These are phyloP conservation scores for Phytopythium litorale DNA, from an alignment of 352 stramenopile genomes.

Conservation along the genomic window DNA sequence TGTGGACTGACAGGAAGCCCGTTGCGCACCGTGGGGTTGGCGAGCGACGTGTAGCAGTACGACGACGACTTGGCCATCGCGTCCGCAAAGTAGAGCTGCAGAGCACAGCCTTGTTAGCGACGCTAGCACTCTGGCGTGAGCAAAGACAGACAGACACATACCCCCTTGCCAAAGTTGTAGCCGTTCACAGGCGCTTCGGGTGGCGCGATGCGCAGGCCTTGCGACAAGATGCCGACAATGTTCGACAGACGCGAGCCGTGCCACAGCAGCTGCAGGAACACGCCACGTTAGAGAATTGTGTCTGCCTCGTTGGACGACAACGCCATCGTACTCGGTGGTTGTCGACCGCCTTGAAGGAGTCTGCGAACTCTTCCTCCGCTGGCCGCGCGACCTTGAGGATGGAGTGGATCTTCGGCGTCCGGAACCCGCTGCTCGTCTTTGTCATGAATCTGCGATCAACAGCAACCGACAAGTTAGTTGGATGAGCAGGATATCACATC, in stretches of 20 bases:
- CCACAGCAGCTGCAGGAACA: constrained; percentile 35
- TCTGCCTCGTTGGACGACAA: background rate
- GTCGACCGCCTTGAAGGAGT: constrained; percentile 33
- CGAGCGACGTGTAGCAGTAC: constrained; percentile 45
- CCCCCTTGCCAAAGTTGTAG: constrained; percentile 77
- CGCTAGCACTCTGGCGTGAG: background rate
- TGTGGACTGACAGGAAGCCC: background rate
- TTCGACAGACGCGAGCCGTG: constrained; percentile 64
- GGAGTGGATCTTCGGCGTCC: constrained; percentile 34
- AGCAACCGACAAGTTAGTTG: background rate
- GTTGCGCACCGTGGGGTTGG: background rate
- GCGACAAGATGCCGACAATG: constrained; percentile 63
- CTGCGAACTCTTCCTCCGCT: constrained; percentile 31
- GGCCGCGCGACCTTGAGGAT: constrained; percentile 51
- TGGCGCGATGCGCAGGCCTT: constrained; percentile 74
- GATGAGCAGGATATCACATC: background rate
- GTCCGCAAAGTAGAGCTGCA: constrained; percentile 73
- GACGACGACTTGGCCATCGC: constrained; percentile 47
- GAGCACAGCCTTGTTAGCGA: background rate
- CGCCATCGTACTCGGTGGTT: constrained; percentile 37
- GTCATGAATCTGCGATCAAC: constrained; percentile 35
- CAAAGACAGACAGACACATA: constrained; percentile 8
- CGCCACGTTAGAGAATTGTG: no score
- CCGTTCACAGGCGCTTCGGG: constrained; percentile 66
- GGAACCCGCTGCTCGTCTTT: constrained; percentile 32